phyloP scores from a whole-genome alignment of 2,329 filamentous ascomycete genomes.

The Ceratocystis huliohia region DNA sequence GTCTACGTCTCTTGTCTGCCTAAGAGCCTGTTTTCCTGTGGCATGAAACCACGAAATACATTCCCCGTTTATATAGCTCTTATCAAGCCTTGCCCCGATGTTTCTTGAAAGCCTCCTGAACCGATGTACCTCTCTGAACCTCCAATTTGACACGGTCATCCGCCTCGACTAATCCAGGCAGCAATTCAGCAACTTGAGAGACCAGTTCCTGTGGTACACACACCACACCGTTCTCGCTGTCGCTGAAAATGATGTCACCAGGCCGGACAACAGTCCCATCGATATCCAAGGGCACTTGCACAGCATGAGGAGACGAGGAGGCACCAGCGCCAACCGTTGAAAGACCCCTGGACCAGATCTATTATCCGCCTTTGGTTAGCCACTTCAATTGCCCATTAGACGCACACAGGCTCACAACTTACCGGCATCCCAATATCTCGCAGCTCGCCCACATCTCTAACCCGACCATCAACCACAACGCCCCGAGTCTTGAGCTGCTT shows the following conservation, averaged over 20 bases:
- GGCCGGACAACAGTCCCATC: constrained; percentile 33
- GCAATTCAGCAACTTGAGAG: constrained; percentile 45
- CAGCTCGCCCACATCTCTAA: constrained; percentile 53
- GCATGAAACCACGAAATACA: constrained; percentile 6
- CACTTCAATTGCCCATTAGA: no score
- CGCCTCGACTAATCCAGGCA: constrained; percentile 39
- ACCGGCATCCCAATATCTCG: constrained; percentile 43
- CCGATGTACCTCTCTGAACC: constrained; percentile 47
- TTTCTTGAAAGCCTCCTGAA: constrained; percentile 53
- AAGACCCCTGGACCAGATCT: constrained; percentile 44
- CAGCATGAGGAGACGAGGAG: constrained; percentile 43
- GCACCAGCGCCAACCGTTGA: constrained; percentile 47
- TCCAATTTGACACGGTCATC: constrained; percentile 52
- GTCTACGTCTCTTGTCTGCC: background rate
- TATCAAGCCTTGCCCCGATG: constrained; percentile 35
- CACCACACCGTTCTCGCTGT: constrained; percentile 57
- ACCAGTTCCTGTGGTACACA: constrained; percentile 51
- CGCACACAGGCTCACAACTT: constrained; percentile 23
- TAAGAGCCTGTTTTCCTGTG: background rate
- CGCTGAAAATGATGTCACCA: constrained; percentile 59
- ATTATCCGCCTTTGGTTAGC: constrained; percentile 7
- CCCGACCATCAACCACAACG: constrained; percentile 54
- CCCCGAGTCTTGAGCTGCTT: constrained; percentile 46
- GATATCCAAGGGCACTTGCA: constrained; percentile 35
- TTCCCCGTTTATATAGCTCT: background rate